These are phyloP conservation scores for Cladophialophora yegresii DNA, from an alignment of 2,329 filamentous ascomycete genomes.

Conservation along the genomic window DNA sequence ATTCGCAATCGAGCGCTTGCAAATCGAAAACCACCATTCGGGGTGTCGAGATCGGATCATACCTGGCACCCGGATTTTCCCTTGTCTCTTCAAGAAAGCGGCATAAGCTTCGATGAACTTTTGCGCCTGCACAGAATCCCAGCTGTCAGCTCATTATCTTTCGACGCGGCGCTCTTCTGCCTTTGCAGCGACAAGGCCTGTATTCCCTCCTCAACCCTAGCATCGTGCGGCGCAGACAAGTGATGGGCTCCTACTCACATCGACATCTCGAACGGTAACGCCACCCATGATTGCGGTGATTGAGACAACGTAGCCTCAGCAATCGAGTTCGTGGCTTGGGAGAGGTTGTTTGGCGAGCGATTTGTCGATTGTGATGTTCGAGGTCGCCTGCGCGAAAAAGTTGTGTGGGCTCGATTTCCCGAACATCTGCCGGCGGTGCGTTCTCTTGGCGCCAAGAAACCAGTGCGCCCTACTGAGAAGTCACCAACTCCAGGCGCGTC, in stretches of 20 bases:
- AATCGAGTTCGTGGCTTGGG: constrained; percentile 25
- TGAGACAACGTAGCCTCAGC: constrained; percentile 30
- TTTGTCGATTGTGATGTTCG: constrained; percentile 14
- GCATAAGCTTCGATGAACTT: constrained; percentile 70
- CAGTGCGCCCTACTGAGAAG: background rate
- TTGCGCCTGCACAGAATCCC: constrained; percentile 54
- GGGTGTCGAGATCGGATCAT: constrained; percentile 43
- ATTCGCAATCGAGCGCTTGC: background rate
- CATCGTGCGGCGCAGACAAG: background rate
- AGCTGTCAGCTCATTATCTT: constrained; percentile 1
- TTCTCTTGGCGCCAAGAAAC: background rate
- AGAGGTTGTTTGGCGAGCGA: constrained; percentile 16
- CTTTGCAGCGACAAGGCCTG: background rate
- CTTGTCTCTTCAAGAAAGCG: constrained; percentile 70
- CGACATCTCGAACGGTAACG: constrained; percentile 68
- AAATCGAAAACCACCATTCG: background rate
- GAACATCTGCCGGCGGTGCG: background rate
- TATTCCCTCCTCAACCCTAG: background rate
- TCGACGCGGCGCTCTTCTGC: background rate
- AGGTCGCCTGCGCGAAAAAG: constrained; percentile 11
- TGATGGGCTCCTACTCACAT: constrained; percentile 51
- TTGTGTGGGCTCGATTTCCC: constrained; percentile 20
- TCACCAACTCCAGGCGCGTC: background rate
- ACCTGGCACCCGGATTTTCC: constrained; percentile 70
- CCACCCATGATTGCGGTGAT: constrained; percentile 63